These are phyloP conservation scores for Penicillium paxilli DNA, from an alignment of 495 filamentous ascomycete species.

Conservation along the genomic window DNA sequence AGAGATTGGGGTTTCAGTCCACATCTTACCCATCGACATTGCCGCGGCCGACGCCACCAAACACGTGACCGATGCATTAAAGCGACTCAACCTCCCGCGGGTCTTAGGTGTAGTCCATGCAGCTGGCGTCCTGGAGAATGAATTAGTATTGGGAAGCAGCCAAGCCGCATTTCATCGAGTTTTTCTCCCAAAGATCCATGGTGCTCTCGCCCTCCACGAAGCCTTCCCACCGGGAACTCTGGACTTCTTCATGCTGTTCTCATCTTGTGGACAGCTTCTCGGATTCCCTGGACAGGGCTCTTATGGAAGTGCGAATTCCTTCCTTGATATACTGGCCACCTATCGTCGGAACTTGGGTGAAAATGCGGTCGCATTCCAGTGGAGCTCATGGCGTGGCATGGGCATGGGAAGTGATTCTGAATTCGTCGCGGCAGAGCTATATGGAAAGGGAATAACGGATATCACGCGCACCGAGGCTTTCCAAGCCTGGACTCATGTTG, in stretches of 20 bases:
- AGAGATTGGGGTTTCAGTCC: neutral
- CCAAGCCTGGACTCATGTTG: constrained; percentile 39
- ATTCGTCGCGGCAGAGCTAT: constrained; percentile 41
- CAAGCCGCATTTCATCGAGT: constrained; percentile 22
- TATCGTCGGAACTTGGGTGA: constrained; percentile 33
- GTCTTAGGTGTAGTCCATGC: constrained; percentile 50
- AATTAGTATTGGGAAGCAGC: constrained; percentile 21
- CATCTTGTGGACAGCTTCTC: constrained; percentile 36
- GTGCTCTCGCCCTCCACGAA: constrained; percentile 37
- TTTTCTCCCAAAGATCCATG: constrained; percentile 42
- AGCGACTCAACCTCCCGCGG: constrained; percentile 19
- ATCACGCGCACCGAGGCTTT: constrained; percentile 44
- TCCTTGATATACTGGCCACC: constrained; percentile 35
- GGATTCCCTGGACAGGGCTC: constrained; percentile 35
- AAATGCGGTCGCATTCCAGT: constrained; percentile 41
- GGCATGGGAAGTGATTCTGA: constrained; percentile 41
- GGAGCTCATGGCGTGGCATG: constrained; percentile 46
- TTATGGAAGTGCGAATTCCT: constrained; percentile 38
- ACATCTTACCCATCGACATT: neutral
- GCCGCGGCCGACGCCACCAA: too few relatives aligned
- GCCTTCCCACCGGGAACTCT: constrained; percentile 28
- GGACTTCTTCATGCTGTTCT: constrained; percentile 41
- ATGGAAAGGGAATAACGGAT: constrained; percentile 43
- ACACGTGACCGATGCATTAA: constrained; percentile 18
- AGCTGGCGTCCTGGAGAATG: constrained; percentile 44